phyloP scores from a whole-genome alignment of 2,329 filamentous ascomycete genomes.

The Botrytis elliptica region DNA sequence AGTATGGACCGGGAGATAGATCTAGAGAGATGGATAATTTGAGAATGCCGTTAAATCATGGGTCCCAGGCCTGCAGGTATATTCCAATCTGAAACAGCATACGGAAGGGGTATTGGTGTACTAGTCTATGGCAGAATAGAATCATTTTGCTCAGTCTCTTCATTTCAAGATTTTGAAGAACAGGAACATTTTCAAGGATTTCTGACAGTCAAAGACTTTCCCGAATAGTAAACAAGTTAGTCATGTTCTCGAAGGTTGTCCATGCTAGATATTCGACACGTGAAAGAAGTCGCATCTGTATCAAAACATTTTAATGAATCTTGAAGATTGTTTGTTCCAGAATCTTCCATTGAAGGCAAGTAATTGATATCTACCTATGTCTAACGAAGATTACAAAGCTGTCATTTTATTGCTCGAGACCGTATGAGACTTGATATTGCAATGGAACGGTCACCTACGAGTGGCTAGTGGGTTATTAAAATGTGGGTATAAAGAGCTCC shows the following conservation, averaged over 20 bases:
- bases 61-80: not conserved
- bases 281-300: not conserved
- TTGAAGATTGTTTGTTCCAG: not conserved
- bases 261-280: not conserved
- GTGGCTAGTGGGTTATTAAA: not conserved
- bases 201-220: not conserved
- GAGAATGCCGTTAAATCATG: not conserved
- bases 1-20: not conserved
- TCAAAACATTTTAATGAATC: not conserved
- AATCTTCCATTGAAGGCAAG: not conserved
- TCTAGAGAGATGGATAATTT: not conserved
- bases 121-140: not conserved
- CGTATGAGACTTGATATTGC: rapidly evolving
- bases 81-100: not conserved
- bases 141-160: not conserved
- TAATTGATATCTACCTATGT: not conserved
- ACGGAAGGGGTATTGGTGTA: rapidly evolving
- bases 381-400: not conserved
- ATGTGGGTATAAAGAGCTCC: not conserved
- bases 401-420: too few relatives aligned
- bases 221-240: not conserved
- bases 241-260: too few relatives aligned
- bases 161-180: rapidly evolving
- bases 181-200: not conserved
- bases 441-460: not conserved